These are phyloP conservation scores for Aspergillus cavernicola DNA, from an alignment of 495 filamentous ascomycete genomes.

Conservation along the genomic window DNA sequence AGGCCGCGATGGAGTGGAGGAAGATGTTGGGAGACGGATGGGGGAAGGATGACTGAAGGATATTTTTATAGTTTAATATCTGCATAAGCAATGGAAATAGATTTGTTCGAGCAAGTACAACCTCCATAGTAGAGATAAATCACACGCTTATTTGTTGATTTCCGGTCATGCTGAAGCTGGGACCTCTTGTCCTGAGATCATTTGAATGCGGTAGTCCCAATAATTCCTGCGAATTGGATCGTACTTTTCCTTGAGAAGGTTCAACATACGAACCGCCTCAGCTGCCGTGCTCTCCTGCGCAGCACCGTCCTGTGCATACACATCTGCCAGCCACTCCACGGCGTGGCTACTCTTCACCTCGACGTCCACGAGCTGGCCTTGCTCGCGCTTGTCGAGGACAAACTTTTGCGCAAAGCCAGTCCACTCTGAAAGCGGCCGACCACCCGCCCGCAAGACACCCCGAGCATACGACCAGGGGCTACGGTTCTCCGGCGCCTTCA, in stretches of 20 bases:
- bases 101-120: neutral
- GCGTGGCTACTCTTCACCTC: constrained; percentile 74
- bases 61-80: too few species aligned
- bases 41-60: constrained; percentile 15
- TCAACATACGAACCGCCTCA: constrained; percentile 53
- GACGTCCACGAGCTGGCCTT: constrained; percentile 21
- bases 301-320: constrained; percentile 59
- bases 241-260: constrained; percentile 75
- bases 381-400: constrained; percentile 46
- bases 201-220: constrained; percentile 73
- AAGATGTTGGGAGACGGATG: constrained; percentile 43
- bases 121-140: neutral
- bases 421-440: constrained; percentile 51
- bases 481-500: constrained; percentile 84
- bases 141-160: neutral
- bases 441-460: constrained; percentile 66
- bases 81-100: neutral
- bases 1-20: constrained; percentile 61
- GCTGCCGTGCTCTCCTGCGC: constrained; percentile 6
- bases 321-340: constrained; percentile 84
- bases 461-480: constrained; percentile 89
- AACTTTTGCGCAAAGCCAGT: constrained; percentile 65
- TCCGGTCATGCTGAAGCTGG: constrained; percentile 10
- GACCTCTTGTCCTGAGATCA: constrained; percentile 34
- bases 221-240: constrained; percentile 89